Evolutionary conservation across 441 rosid genomes (phyloP), one percentile per base, ranked within the genome.

Genomic region (Raphanus hybrid): DNA sequence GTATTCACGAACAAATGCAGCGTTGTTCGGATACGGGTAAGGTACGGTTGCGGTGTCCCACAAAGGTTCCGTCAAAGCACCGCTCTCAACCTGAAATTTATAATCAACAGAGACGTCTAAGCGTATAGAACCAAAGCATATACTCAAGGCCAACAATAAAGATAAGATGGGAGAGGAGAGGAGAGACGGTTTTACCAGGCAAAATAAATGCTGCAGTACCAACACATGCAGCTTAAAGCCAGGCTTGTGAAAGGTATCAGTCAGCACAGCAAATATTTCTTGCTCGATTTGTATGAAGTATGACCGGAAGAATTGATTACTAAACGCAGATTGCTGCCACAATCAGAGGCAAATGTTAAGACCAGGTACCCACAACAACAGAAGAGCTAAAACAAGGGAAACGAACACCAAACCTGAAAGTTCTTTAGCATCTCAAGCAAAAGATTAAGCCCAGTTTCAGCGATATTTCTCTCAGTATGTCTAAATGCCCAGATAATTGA

Each of bases 401-500:
- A 69, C 64, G 9, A 64, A 78, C 64, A 81, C 39, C 71, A 61
- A 67, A 91, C 99, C 99, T 94, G 97, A 74, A 94, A 94, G 70
- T 97, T 94, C 81, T 91, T 94, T 84, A 94, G 85, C 97, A 97
- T 94, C 86, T 90, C 99, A 82, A 96, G 75, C 69, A 96, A 78
- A 43, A 96, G 93, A 86, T 88, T 96, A 64, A 96, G 84, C 83
- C 98, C 99, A 50, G 99, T 96, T 85, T 96, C 98, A 23, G 98
- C 99, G 29, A 96, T 96, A 75, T 96, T 96, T 84, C 99, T 86
- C 81, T 96, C 99, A 7, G 98, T 97, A 86, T 97, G 99, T 85
- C 99, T 92, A 83, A 97, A 97, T 78, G 99, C 99, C 99, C 98
- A 94, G 74, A 97, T 97, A 66, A 97, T 97, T 55, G 98, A 92